phyloP scores from a whole-genome alignment of 2,329 filamentous ascomycete species.

The Ophiocordyceps camponoti-floridani region DNA sequence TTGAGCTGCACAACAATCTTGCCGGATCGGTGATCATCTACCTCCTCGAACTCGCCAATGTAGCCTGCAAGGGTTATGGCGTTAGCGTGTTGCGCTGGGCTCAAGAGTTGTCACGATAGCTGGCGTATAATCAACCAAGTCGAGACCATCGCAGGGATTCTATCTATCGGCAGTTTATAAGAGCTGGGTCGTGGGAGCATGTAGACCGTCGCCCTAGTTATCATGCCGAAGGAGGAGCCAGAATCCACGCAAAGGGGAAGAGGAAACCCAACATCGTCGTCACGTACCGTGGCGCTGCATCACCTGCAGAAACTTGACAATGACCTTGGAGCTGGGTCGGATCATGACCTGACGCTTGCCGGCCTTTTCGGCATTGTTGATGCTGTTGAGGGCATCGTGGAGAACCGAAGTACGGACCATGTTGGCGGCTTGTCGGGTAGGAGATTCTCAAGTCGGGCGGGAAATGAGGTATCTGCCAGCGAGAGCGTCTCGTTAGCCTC shows the following conservation, averaged over 20 bases:
- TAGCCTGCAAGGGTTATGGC: conserved; percentile 47
- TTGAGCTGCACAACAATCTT: conserved; percentile 99
- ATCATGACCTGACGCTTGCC: conserved; percentile 99
- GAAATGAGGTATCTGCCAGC: conserved; percentile 48
- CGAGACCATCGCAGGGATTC: conserved; percentile 65
- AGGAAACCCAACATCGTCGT: neutral
- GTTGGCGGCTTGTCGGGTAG: conserved; percentile 44
- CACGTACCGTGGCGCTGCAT: conserved; percentile 99
- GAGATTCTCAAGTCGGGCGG: conserved; percentile 66
- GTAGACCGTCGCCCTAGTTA: conserved; percentile 97
- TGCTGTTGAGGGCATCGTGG: conserved; percentile 96
- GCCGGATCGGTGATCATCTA: conserved; percentile 98
- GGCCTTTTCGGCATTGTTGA: conserved; percentile 99
- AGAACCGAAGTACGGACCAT: conserved; percentile 99
- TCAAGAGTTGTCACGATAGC: conserved; percentile 53
- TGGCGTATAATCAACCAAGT: conserved; percentile 29
- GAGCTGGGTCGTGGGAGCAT: conserved; percentile 71
- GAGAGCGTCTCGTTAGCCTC: conserved; percentile 37
- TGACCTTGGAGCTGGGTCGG: conserved; percentile 97
- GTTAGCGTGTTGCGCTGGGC: conserved; percentile 78
- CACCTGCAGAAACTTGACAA: conserved; percentile 96
- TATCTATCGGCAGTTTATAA: conserved; percentile 99
- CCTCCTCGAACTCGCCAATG: conserved; percentile 99
- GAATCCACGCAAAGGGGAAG: conserved; percentile 5
- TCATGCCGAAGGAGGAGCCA: conserved; percentile 61